Evolutionary conservation across 2,329 filamentous ascomycete genomes (phyloP).

Genomic region (Trichophyton benhamiae): DNA sequence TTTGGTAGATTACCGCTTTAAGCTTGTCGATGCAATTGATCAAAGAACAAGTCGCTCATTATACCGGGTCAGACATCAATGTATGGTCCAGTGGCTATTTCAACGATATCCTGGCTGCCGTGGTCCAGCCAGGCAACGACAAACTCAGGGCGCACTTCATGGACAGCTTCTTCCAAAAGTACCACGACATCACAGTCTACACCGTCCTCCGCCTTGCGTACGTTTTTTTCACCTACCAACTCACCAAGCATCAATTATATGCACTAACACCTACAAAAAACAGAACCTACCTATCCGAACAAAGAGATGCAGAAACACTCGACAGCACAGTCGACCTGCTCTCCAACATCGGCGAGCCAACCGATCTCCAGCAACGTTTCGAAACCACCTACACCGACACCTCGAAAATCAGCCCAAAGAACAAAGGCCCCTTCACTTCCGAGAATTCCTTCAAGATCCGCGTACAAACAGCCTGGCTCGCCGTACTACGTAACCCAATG

Average conservation of each 20-base stretch:
- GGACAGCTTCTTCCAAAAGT: slow-evolving; percentile 64
- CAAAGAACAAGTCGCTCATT: slow-evolving; percentile 60
- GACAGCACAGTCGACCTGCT: slow-evolving; percentile 30
- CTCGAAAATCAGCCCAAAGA: slow-evolving; percentile 44
- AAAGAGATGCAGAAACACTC: slow-evolving; percentile 20
- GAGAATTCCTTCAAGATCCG: slow-evolving; percentile 61
- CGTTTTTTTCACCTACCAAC: slow-evolving; percentile 24
- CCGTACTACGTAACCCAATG: slow-evolving; percentile 54
- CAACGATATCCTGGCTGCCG: slow-evolving; percentile 47
- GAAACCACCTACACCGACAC: slow-evolving; percentile 30
- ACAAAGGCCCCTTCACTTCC: slow-evolving; percentile 53
- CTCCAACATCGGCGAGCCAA: slow-evolving; percentile 52
- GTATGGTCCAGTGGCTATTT: slow-evolving; percentile 60
- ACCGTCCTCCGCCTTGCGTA: slow-evolving; percentile 65
- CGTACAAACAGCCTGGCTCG: slow-evolving; percentile 78
- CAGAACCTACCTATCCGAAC: slow-evolving; percentile 26
- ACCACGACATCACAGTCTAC: slow-evolving; percentile 74
- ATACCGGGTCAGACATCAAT: slow-evolving; percentile 44
- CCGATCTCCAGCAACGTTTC: slow-evolving; percentile 32
- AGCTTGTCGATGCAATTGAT: slow-evolving; percentile 72
- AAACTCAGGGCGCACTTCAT: slow-evolving; percentile 59
- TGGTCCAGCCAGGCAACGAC: slow-evolving; percentile 49
- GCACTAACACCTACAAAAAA: neutral
- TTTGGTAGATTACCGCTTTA: slow-evolving; percentile 50
- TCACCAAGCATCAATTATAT: neutral